Conservation (phyloP, 805 yeast species). For the Komagataella pastoris region DNA sequence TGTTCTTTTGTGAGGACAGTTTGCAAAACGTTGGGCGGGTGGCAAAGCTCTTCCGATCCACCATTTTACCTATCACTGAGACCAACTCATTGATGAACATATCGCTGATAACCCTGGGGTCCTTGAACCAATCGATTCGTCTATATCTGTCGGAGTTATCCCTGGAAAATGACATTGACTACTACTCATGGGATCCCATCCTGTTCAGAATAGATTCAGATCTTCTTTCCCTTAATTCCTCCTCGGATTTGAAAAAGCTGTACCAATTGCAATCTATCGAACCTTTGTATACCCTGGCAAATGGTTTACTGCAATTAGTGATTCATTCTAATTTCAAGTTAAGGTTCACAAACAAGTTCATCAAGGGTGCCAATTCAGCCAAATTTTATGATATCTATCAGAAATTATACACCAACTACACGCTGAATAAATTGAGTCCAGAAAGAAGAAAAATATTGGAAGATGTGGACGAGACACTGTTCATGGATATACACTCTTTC, state of each 20-base stretch:
- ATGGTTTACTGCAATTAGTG: conserved; percentile 32
- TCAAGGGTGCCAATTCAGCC: conserved; percentile 46
- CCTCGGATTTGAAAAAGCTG: conserved; percentile 9
- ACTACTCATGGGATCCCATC: conserved; percentile 11
- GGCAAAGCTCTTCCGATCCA: conserved; percentile 1
- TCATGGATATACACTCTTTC: conserved; percentile 19
- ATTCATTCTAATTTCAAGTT: conserved; percentile 23
- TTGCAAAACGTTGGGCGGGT: conserved; percentile 1
- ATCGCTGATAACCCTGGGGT: not conserved
- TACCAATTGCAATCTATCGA: conserved; percentile 31
- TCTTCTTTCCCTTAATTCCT: conserved; percentile 4
- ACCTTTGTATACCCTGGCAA: conserved; percentile 33
- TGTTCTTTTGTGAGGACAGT: conserved; percentile 6
- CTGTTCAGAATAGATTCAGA: conserved; percentile 7
- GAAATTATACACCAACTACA: conserved; percentile 14
- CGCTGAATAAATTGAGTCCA: conserved; percentile 18
- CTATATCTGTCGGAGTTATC: conserved; percentile 11
- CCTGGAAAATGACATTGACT: conserved; percentile 12
- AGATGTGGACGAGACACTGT: conserved; percentile 20
- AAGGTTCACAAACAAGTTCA: conserved; percentile 39
- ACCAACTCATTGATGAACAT: not conserved
- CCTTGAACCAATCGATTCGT: not conserved
- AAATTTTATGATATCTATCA: conserved; percentile 30
- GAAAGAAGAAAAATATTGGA: conserved; percentile 17
- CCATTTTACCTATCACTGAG: conserved; percentile 3